A percentile compares a stretch with the other conserved stretches of the same genome.
Conservation (phyloP, 2,329 filamentous ascomycete genomes). For the Pseudodiploospora longispora region DNA sequence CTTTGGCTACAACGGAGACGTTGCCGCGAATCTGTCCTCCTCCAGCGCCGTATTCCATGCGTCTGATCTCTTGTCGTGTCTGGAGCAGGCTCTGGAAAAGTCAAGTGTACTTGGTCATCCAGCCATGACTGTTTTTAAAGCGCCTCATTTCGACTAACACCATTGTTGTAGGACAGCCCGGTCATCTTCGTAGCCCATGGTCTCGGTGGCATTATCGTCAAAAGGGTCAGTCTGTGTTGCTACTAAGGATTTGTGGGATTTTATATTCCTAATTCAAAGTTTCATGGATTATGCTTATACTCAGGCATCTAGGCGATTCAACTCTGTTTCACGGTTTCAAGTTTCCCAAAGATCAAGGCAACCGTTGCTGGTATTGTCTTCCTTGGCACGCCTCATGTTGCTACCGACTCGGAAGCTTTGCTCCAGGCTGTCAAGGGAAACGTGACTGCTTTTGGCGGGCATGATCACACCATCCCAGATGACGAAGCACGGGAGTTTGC, state of each 20-base stretch:
- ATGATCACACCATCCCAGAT: neutral
- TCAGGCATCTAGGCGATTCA: constrained; percentile 6
- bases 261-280: neutral
- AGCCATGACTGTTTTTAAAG: neutral
- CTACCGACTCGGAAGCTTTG: constrained; percentile 13
- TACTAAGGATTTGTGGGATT: neutral
- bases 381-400: constrained; percentile 16
- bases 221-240: constrained; percentile 12
- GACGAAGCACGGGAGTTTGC: constrained; percentile 15
- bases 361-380: constrained; percentile 13
- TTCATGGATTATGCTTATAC: neutral
- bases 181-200: constrained; percentile 18
- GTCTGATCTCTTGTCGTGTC: constrained; percentile 12
- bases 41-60: constrained; percentile 17
- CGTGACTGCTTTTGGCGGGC: constrained; percentile 2
- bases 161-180: constrained; percentile 9
- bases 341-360: constrained; percentile 8
- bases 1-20: constrained; percentile 16
- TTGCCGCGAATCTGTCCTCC: constrained; percentile 15
- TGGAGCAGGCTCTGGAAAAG: constrained; percentile 10
- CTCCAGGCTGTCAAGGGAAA: constrained; percentile 13
- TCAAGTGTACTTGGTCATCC: constrained; percentile 5
- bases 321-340: constrained; percentile 1
- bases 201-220: constrained; percentile 16
- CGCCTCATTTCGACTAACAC: too few species aligned